phyloP scores from a whole-genome alignment of 129 eudicot species.

The Mikania micrantha region DNA sequence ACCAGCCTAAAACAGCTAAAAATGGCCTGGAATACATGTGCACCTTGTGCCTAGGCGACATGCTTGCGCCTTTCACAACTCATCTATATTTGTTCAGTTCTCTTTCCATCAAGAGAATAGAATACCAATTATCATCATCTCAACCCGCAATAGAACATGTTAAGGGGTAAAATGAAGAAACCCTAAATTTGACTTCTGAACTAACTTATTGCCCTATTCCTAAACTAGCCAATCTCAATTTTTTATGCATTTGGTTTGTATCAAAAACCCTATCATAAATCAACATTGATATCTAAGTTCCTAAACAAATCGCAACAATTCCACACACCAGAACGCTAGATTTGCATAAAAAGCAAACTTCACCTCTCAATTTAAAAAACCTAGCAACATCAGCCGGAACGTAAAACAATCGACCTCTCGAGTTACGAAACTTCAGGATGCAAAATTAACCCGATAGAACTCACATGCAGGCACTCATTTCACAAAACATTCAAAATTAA shows the following conservation, averaged over 20 bases:
- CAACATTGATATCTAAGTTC: not conserved
- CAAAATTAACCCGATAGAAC: slow-evolving; percentile 5
- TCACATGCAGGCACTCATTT: slow-evolving; percentile 10
- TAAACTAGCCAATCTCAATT: not conserved
- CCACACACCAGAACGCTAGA: not conserved
- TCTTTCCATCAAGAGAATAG: not conserved
- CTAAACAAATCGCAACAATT: not conserved
- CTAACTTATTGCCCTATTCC: not conserved
- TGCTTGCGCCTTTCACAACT: too few species aligned
- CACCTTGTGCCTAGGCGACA: too few species aligned
- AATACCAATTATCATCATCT: not conserved
- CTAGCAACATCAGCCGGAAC: not conserved
- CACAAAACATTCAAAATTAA: not conserved
- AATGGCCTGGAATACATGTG: too few species aligned
- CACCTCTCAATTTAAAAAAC: not conserved
- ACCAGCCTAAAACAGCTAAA: too few species aligned
- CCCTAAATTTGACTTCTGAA: not conserved
- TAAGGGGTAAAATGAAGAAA: not conserved
- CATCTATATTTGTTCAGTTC: too few species aligned
- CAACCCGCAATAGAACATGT: not conserved
- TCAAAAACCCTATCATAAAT: not conserved
- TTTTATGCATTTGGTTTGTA: not conserved
- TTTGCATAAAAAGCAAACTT: not conserved
- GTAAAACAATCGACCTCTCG: not conserved
- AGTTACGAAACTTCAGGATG: not conserved